phyloP scores from a whole-genome alignment of 805 yeast species.

The Danielia reshetovae region DNA sequence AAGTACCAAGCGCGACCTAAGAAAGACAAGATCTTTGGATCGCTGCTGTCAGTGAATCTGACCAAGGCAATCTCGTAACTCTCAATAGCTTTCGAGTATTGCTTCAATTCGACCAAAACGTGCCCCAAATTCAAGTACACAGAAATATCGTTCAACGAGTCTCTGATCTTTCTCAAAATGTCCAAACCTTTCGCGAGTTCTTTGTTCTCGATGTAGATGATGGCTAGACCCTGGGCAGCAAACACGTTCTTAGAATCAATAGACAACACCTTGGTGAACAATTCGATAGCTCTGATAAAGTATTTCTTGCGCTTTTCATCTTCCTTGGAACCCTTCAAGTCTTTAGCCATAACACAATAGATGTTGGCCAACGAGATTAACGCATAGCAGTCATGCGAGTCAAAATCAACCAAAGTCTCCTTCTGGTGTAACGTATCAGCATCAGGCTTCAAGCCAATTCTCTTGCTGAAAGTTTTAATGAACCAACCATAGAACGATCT shows the following conservation, averaged over 20 bases:
- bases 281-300: slow-evolving; percentile 85
- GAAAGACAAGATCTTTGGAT: slow-evolving; percentile 62
- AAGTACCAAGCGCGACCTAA: slow-evolving; percentile 87
- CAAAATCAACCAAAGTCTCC: slow-evolving; percentile 74
- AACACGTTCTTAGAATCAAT: slow-evolving; percentile 82
- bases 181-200: slow-evolving; percentile 75
- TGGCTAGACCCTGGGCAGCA: slow-evolving; percentile 98
- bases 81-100: slow-evolving; percentile 83
- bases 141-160: slow-evolving; percentile 79
- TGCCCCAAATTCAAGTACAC: slow-evolving; percentile 86
- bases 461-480: slow-evolving; percentile 56
- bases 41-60: slow-evolving; percentile 59
- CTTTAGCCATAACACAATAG: slow-evolving; percentile 79
- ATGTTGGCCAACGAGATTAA: slow-evolving; percentile 86
- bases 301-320: slow-evolving; percentile 60
- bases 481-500: slow-evolving; percentile 94
- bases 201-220: slow-evolving; percentile 82
- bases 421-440: slow-evolving; percentile 77
- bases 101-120: slow-evolving; percentile 76
- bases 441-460: slow-evolving; percentile 45
- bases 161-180: slow-evolving; percentile 83
- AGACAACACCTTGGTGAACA: slow-evolving; percentile 82
- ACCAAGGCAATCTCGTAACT: slow-evolving; percentile 76
- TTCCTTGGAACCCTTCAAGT: slow-evolving; percentile 52
- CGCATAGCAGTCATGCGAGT: slow-evolving; percentile 88